These are phyloP conservation scores for Aurantiochytrium sp. DNA, from an alignment of 108 stramenopile species.

Conservation along the genomic window DNA sequence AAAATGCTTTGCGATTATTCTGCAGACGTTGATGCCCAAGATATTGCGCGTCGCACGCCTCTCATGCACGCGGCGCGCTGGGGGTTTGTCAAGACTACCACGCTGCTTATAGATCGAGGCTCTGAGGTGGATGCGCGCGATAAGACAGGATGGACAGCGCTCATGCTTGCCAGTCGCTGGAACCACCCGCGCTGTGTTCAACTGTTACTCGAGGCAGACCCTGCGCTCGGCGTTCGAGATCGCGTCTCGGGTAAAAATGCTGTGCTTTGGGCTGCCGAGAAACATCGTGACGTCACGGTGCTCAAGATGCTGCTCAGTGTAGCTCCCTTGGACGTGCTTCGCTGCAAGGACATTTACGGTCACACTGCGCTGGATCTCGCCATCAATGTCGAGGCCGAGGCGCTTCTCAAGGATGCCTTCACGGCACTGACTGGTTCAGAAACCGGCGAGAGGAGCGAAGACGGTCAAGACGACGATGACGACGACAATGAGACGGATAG, in stretches of 20 bases:
- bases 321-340: neutral
- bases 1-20: neutral
- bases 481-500: neutral
- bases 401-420: neutral
- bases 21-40: neutral
- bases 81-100: neutral
- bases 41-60: neutral
- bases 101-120: neutral
- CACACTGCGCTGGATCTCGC: neutral
- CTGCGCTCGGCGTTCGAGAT: neutral
- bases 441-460: neutral
- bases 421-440: neutral
- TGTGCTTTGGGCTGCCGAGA: neutral
- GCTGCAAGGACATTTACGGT: neutral
- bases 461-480: neutral
- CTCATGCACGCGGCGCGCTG: slow-evolving; percentile 9
- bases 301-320: neutral
- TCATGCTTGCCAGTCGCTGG: neutral
- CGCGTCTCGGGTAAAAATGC: neutral
- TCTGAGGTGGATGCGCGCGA: neutral
- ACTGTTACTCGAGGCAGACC: neutral
- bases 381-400: neutral
- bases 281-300: neutral
- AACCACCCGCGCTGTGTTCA: neutral
- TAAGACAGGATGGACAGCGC: neutral